Evolutionary conservation across 1,284 basidiomycete species (phyloP).

Genomic region (Peniophora sp.): DNA sequence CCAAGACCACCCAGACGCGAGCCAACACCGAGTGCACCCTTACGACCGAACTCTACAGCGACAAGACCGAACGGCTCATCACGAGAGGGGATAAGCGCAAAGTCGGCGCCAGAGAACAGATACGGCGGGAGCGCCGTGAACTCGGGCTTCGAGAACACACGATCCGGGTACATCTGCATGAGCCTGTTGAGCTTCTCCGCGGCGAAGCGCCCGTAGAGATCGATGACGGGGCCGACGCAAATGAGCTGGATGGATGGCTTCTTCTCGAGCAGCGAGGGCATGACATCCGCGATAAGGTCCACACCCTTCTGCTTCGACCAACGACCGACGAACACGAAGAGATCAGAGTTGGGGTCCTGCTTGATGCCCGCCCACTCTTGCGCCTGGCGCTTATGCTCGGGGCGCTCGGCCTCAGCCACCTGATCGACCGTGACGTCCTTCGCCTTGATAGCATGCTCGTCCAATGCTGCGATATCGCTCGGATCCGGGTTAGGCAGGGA

Average conservation of each 20-base stretch:
- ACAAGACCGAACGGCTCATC: slow-evolving; percentile 94
- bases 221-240: slow-evolving; percentile 87
- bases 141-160: slow-evolving; percentile 89
- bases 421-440: slow-evolving; percentile 73
- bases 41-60: slow-evolving; percentile 90
- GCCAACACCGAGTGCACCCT: slow-evolving; percentile 91
- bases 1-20: slow-evolving; percentile 88
- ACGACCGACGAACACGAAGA: slow-evolving; percentile 92
- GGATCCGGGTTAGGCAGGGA: slow-evolving; percentile 91
- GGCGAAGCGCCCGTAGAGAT: slow-evolving; percentile 88
- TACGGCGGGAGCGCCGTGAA: slow-evolving; percentile 91
- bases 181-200: slow-evolving; percentile 86
- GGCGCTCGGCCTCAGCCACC: slow-evolving; percentile 79
- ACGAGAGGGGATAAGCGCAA: slow-evolving; percentile 88
- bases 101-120: slow-evolving; percentile 89
- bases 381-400: slow-evolving; percentile 82
- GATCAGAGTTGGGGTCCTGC: slow-evolving; percentile 81
- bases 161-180: slow-evolving; percentile 92
- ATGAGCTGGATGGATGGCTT: slow-evolving; percentile 81
- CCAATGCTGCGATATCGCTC: slow-evolving; percentile 86
- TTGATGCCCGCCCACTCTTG: slow-evolving; percentile 91
- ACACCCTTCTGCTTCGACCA: slow-evolving; percentile 98
- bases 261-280: slow-evolving; percentile 85
- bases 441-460: slow-evolving; percentile 66
- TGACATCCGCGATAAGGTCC: slow-evolving; percentile 89